A percentile compares a stretch with the other conserved stretches of the same genome.
These are phyloP conservation scores for Quercus robur DNA, from an alignment of 306 rosid genomes.

Conservation along the genomic window DNA sequence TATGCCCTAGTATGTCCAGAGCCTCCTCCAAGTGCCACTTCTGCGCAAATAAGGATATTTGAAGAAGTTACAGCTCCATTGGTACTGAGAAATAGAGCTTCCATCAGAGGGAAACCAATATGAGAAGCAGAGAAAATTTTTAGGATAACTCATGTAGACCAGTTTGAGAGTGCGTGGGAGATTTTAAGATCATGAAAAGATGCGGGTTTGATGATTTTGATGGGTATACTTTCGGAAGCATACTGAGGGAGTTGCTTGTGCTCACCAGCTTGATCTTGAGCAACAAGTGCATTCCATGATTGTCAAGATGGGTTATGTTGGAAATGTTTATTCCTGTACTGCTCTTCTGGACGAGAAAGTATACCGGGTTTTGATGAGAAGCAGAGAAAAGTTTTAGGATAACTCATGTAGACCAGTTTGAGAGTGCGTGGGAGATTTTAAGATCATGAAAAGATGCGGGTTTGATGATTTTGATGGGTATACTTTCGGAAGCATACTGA, in stretches of 20 bases:
- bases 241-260: slow-evolving; percentile 54
- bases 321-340: slow-evolving; percentile 56
- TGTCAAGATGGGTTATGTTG: slow-evolving; percentile 47
- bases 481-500: slow-evolving; percentile 70
- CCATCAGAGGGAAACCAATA: slow-evolving; percentile 80
- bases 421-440: background rate
- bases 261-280: slow-evolving; percentile 33
- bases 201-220: slow-evolving; percentile 32
- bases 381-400: slow-evolving; percentile 84
- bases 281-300: slow-evolving; percentile 58
- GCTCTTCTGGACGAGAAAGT: slow-evolving; percentile 45
- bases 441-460: slow-evolving; percentile 46
- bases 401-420: slow-evolving; percentile 52
- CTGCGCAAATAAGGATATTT: slow-evolving; percentile 61
- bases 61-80: slow-evolving; percentile 66
- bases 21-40: slow-evolving; percentile 90
- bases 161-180: slow-evolving; percentile 15
- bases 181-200: slow-evolving; percentile 44
- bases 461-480: slow-evolving; percentile 41
- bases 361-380: slow-evolving; percentile 17
- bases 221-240: slow-evolving; percentile 70
- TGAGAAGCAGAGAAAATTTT: slow-evolving; percentile 86
- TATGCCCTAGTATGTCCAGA: slow-evolving; percentile 82
- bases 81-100: slow-evolving; percentile 54
- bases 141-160: slow-evolving; percentile 54